A percentile compares a stretch with the other conserved stretches of the same genome.
These are phyloP conservation scores for Vitis hybrid DNA, from an alignment of 177 flowering plant genomes.

Conservation along the genomic window DNA sequence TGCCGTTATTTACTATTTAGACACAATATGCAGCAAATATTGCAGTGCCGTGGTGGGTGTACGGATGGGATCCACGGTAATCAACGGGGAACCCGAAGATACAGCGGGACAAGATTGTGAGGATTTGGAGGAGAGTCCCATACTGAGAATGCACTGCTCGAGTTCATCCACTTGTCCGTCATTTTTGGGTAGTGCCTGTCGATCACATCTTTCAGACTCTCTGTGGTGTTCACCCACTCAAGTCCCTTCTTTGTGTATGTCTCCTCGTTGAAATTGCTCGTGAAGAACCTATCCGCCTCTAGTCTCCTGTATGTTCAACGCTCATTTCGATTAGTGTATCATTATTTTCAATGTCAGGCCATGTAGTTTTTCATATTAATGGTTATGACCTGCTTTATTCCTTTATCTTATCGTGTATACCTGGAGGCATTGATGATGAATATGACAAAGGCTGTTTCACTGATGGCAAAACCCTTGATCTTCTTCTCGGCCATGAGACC, in stretches of 20 bases:
- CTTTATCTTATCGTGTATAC: slow-evolving; percentile 14
- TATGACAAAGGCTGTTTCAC: slow-evolving; percentile 52
- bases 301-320: slow-evolving; percentile 30
- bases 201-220: slow-evolving; percentile 45
- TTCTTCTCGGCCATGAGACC: slow-evolving; percentile 55
- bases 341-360: no score
- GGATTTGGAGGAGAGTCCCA: slow-evolving; percentile 40
- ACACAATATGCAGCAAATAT: no score
- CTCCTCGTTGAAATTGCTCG: slow-evolving; percentile 35
- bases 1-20: no score
- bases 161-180: slow-evolving; percentile 45
- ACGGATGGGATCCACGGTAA: no score
- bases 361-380: no score
- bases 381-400: neutral
- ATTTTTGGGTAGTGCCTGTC: slow-evolving; percentile 45
- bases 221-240: slow-evolving; percentile 51
- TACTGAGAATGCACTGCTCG: slow-evolving; percentile 48
- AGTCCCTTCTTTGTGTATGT: slow-evolving; percentile 50
- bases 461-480: slow-evolving; percentile 58
- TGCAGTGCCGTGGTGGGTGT: no score
- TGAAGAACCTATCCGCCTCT: slow-evolving; percentile 56
- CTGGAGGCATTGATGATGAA: slow-evolving; percentile 45
- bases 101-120: slow-evolving; percentile 23
- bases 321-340: no score
- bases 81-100: slow-evolving; percentile 2